Base-by-base conservation (phyloP, 139 green algal genomes). In the Trebouxia sp. region DNA sequence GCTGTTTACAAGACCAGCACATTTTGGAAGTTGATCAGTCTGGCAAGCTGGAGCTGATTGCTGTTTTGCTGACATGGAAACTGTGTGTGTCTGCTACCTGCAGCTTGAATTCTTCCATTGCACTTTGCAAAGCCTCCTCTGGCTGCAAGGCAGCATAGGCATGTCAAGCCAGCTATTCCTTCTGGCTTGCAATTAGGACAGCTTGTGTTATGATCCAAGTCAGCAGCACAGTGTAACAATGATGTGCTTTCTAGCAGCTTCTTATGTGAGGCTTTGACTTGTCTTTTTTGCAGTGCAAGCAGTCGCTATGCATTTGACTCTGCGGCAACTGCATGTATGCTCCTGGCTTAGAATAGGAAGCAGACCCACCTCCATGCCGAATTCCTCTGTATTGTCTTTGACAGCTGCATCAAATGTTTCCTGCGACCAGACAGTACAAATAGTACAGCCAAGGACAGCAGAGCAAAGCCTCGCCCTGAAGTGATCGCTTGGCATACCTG, bases 401-500 rank as follows among this genome's bases (percentile, higher is more conserved):
- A 97, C 93, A 1, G 91, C 89, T 8, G 90, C 90, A 87, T 97
- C 93, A 78, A 97, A 97, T 5, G 89, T 89, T 24, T 91, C 91
- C 91, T 92, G 88, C 50, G 56, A 67, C 26, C 12, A 53, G 20
- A 53, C 47, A 53, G 47, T 17, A 53, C n/a, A n/a, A n/a, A n/a
- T n/a, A 14, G 1, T 39, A 39, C 17, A 15, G n/a, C 8, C 24
- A 35, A 39, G 6, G 1, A 6, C n/a, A 28, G n/a, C 35, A 38
- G 5, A 35, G 7, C 37, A 17, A 14, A 35, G 24, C 24, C 20
- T 22, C 24, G 3, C 32, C 28, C 1, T 1, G 20, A 30, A n/a
- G 2, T 15, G 26, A 35, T 7, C 35, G 3, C 37, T 42, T 39
- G 8, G 10, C n/a, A 42, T 43, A 72, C 62, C 62, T 72, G 62